A percentile compares a stretch with the other conserved stretches of the same genome.
phyloP scores from a whole-genome alignment of 352 stramenopile genomes.

The Globisporangium polare region DNA sequence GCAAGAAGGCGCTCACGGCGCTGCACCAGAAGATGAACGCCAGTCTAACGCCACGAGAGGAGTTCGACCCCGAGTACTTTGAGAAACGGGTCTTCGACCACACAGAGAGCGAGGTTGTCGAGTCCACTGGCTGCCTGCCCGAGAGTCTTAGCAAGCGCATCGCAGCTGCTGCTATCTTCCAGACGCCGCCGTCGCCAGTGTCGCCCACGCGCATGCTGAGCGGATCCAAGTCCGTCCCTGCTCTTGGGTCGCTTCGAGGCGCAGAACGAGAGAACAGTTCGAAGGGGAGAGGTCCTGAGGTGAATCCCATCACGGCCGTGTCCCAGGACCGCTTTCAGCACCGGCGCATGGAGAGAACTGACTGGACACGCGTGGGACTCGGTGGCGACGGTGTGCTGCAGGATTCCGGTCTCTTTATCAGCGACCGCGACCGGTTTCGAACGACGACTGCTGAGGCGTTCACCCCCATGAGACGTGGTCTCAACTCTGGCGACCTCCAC shows the following conservation, averaged over 20 bases:
- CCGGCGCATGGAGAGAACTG: constrained; percentile 47
- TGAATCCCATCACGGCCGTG: constrained; percentile 28
- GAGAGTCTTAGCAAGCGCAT: constrained; percentile 51
- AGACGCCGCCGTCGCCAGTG: constrained; percentile 13
- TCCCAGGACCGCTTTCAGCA: constrained; percentile 57
- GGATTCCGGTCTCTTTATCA: constrained; percentile 43
- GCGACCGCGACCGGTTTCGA: constrained; percentile 42
- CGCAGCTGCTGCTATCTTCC: constrained; percentile 29
- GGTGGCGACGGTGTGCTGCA: constrained; percentile 51
- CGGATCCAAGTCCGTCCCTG: constrained; percentile 21
- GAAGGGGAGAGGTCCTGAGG: constrained; percentile 10
- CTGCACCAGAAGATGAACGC: constrained; percentile 52
- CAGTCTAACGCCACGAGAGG: constrained; percentile 42
- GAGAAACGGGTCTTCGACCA: constrained; percentile 8
- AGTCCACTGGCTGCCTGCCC: constrained; percentile 39
- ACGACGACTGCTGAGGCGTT: constrained; percentile 52
- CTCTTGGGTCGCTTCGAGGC: constrained; percentile 18
- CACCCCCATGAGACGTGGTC: constrained; percentile 39
- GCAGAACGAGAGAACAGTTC: constrained; percentile 10
- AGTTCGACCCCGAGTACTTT: constrained; percentile 40
- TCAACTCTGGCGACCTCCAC: constrained; percentile 37
- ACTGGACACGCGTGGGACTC: constrained; percentile 77
- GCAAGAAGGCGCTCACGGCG: constrained; percentile 52
- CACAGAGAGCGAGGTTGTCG: not conserved
- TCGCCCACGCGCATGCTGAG: not conserved